phyloP scores from a whole-genome alignment of 352 stramenopile species.

The Achlya hypogyna region DNA sequence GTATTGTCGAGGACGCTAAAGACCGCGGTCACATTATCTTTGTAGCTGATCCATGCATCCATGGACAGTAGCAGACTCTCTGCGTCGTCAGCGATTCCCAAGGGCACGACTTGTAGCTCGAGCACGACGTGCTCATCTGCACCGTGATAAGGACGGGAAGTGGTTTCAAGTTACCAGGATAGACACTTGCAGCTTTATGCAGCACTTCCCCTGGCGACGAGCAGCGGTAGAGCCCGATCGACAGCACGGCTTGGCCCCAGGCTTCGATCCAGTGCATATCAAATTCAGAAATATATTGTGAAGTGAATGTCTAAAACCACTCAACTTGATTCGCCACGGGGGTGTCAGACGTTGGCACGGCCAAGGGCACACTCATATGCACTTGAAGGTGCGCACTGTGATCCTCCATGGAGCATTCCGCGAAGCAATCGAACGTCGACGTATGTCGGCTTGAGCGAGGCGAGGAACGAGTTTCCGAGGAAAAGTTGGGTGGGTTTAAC shows the following conservation, averaged over 20 bases:
- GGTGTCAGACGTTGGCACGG: too few species aligned
- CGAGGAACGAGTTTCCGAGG: too few species aligned
- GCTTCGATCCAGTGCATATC: neutral
- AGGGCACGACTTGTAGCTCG: neutral
- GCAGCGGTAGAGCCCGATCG: neutral
- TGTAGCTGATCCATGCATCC: neutral
- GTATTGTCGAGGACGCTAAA: neutral
- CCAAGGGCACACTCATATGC: too few species aligned
- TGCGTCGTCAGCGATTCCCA: neutral
- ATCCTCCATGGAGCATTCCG: too few species aligned
- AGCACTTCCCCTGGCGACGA: neutral
- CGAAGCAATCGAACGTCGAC: too few species aligned
- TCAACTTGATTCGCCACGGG: too few species aligned
- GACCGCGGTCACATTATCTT: neutral
- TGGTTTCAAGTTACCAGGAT: neutral
- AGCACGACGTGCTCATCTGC: neutral
- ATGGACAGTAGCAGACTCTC: neutral
- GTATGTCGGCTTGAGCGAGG: too few species aligned
- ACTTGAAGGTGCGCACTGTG: too few species aligned
- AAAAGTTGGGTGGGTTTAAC: too few species aligned
- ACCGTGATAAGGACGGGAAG: neutral
- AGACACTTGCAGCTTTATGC: neutral
- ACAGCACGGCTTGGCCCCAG: neutral
- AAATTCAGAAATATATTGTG: too few species aligned
- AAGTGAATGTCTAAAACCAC: too few species aligned